Base-by-base conservation (phyloP, 1,284 basidiomycete genomes). In the Rhodotorula sp. region DNA sequence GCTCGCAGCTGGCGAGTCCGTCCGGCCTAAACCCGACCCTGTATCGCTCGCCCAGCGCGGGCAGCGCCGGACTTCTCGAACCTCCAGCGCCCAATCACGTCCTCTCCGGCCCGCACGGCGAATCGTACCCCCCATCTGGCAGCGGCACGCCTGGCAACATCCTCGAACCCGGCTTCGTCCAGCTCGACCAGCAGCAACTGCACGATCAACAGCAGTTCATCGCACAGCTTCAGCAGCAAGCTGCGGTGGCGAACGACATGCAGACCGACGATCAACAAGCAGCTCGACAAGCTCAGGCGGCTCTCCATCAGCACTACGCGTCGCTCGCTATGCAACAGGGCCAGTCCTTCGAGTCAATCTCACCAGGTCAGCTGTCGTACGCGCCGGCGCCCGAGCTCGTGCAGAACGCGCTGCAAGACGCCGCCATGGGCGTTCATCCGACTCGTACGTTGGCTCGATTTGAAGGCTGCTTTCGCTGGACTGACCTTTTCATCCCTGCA, bases 251-350 rank as follows among this genome's bases (percentile, higher is more conserved):
- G 16, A 46, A 56, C 59, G 62, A 69, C 55, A 68, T 67, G 63
- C 59, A 65, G 40, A 31, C 70, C 30, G 65, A 67, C 52, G 55
- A 68, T 34, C n/a, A 31, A 64, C 61, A 68, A 30, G 20, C 58
- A n/a, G 56, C 66, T 30, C 47, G 59, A 44, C 59, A 73, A 31
- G 51, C 60, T 20, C 72, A 74, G 52, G 73, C 73, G 2, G 61
- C 65, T 15, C 57, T 74, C 2, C 73, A 74, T 37, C 68, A 67
- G 31, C 73, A 69, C 30, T 75, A 71, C 51, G 56, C 62, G 18
- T 56, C 56, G 53, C 26, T 68, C 26, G 48, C 52, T 5, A 40
- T 60, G 31, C 54, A 53, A 30, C 64, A 62, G 16, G 54, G 60
- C 7, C 24, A 57, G 31, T 64, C 65, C 5, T 67, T 59, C 50